Evolutionary conservation across 768 basidiomycete genomes (phyloP), one percentile per base, ranked within the genome.

Genomic region (Agrocybe chaxingu): DNA sequence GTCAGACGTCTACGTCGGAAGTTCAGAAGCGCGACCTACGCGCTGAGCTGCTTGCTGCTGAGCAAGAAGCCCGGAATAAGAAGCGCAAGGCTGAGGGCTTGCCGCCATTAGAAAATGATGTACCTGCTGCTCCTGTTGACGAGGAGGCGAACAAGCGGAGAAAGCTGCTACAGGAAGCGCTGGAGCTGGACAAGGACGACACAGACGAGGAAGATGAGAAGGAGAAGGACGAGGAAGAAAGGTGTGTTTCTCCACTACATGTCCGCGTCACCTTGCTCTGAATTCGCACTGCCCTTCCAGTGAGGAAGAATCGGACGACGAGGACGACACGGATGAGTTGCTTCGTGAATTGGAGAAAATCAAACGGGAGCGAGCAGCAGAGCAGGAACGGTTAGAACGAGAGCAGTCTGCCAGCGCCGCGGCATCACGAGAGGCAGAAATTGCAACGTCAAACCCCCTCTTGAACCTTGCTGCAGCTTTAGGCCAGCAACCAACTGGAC

Each of bases 261-360:
- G 6, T 38, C n/a, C 8, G 2, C 9, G 30, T 8, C 47, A 38
- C 5, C 35, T 19, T 36, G 38, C 9, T 11, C 48, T 13, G 31
- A 45, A 47, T 12, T n/a, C 39, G 47, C 9, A 11, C 11, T 29
- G n/a, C 45, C 16, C 4, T 47, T 39, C 52, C 16, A 77, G 73
- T 46, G 82, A 84, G 33, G 79, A 80, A 7, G 77, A 79, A 18
- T 72, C 66, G 0, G 73, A 75, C 8, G 89, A 91, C 7, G 94
- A 96, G 55, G 91, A 93, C 59, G 92, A 96, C 47, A 92, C 93
- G 0, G 93, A 93, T 0, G 96, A 97, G 61, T 77, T 99, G 18
- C 75, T 99, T 54, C 85, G 93, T 19, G 97, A 99, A 66, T 77
- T 99, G n/a, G 96, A 97, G 70, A 98, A 96, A 74, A 98, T 98